Evolutionary conservation across 345 rosid species (phyloP), one percentile per base, ranked within the genome.

Genomic region (Heritiera fomes): DNA sequence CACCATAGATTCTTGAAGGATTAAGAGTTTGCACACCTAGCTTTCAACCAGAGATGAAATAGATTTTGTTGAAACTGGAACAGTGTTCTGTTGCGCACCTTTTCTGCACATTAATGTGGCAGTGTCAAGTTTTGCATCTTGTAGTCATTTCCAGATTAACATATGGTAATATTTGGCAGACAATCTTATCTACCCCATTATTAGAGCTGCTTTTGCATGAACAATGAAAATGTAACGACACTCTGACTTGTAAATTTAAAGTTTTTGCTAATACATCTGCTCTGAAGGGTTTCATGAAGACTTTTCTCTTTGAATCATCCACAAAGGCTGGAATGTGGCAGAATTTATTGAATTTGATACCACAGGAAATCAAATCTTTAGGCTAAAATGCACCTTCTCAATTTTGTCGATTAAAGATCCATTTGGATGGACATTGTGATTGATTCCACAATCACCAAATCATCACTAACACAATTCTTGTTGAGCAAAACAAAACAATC

Each of bases 111-210:
- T 41, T 66, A 66, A 66, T 41, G 43, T 41, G 43, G 6, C 43
- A 41, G 43, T 41, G 47, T 65, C 72, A n/a, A 68, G 50, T 68
- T 68, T 68, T 68, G 53, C 52, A 45, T 45, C 34, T n/a, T 68
- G 50, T 67, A 41, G 30, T 15, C 32, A 45, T 34, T 45, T 68
- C 18, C 12, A 43, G 72, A 28, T 23, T 60, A 5, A 23, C 2
- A 4, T 3, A 0, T 38, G 45, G 23, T 18, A 11, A 11, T 10
- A 14, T 67, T 43, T 23, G 23, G 32, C 28, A 0, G 52, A 41
- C 50, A 67, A 67, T 1, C 7, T 63, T 13, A 14, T 32, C 65
- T 28, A 4, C 28, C 40, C 34, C 40, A 56, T 8, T 7, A 18
- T 8, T 1, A 3, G 10, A 56, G 28, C 28, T 56, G 10, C 11